A percentile compares a stretch with the other conserved stretches of the same genome.
phyloP scores from a whole-genome alignment of 441 rosid species.

The Croton laevigatus region DNA sequence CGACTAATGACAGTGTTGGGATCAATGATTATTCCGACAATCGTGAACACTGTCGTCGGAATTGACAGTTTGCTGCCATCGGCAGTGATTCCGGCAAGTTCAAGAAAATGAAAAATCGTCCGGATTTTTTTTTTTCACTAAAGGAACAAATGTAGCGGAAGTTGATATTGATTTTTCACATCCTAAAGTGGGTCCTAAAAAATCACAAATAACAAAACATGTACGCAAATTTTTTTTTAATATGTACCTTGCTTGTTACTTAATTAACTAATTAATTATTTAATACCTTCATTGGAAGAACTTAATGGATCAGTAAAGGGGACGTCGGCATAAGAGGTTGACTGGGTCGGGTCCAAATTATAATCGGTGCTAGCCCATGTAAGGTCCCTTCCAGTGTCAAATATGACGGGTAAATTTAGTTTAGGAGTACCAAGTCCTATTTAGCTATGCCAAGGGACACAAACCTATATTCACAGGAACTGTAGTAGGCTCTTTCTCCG shows the following conservation, averaged over 20 bases:
- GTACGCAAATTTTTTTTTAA: no score
- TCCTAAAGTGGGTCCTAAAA: no score
- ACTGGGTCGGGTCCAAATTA: constrained; percentile 38
- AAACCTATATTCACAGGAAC: constrained; percentile 58
- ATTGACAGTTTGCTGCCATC: constrained; percentile 40
- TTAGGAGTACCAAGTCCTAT: constrained; percentile 65
- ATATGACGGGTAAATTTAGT: constrained; percentile 49
- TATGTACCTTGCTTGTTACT: no score
- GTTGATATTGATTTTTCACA: no score
- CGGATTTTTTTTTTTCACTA: constrained; percentile 37
- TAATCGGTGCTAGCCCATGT: constrained; percentile 52
- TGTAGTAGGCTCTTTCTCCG: constrained; percentile 25
- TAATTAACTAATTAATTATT: no score
- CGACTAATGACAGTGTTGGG: constrained; percentile 59
- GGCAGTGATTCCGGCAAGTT: constrained; percentile 43
- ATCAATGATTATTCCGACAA: constrained; percentile 54
- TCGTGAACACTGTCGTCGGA: constrained; percentile 39
- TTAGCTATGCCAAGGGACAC: constrained; percentile 57
- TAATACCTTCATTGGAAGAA: constrained; percentile 44
- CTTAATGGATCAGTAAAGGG: constrained; percentile 55
- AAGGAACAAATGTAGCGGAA: constrained; percentile 52
- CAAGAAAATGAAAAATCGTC: constrained; percentile 44
- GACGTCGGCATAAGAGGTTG: constrained; percentile 52
- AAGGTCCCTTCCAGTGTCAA: constrained; percentile 68
- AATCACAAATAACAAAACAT: no score